A percentile compares a stretch with the other conserved stretches of the same genome.
Conservation (phyloP, 1,284 basidiomycete species). For the Malassezia pachydermatis region DNA sequence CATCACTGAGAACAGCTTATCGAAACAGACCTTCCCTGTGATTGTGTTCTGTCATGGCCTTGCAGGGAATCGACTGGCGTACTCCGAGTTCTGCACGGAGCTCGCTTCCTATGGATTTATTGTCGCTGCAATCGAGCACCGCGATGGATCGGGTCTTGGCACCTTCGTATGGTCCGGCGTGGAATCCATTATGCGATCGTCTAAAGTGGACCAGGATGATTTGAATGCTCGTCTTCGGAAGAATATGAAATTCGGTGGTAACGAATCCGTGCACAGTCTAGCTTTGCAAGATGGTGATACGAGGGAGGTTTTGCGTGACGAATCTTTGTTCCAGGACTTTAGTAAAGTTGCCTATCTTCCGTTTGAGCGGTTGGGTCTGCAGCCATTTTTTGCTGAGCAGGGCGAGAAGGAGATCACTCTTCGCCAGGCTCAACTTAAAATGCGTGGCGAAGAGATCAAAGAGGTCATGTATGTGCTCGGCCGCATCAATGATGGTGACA, state of each 20-base stretch:
- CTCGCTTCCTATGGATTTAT: constrained; percentile 33
- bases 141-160: constrained; percentile 52
- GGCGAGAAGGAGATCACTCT: constrained; percentile 49
- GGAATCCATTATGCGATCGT: not conserved
- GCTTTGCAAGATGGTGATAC: no score
- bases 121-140: constrained; percentile 53
- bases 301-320: constrained; percentile 47
- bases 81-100: constrained; percentile 39
- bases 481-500: constrained; percentile 41
- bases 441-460: constrained; percentile 51
- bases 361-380: constrained; percentile 47
- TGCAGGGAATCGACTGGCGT: constrained; percentile 34
- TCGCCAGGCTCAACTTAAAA: constrained; percentile 51
- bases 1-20: not conserved
- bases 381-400: constrained; percentile 35
- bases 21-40: constrained; percentile 26
- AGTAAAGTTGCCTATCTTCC: constrained; percentile 28
- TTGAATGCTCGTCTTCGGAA: not conserved
- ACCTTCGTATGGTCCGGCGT: constrained; percentile 38
- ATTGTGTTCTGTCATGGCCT: constrained; percentile 37
- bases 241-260: not conserved
- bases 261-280: constrained; percentile 30
- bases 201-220: not conserved
- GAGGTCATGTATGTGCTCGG: constrained; percentile 47
- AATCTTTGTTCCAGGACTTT: constrained; percentile 17